phyloP scores from a whole-genome alignment of 1,139 yeast genomes.

The Yamadazyma aaseri region DNA sequence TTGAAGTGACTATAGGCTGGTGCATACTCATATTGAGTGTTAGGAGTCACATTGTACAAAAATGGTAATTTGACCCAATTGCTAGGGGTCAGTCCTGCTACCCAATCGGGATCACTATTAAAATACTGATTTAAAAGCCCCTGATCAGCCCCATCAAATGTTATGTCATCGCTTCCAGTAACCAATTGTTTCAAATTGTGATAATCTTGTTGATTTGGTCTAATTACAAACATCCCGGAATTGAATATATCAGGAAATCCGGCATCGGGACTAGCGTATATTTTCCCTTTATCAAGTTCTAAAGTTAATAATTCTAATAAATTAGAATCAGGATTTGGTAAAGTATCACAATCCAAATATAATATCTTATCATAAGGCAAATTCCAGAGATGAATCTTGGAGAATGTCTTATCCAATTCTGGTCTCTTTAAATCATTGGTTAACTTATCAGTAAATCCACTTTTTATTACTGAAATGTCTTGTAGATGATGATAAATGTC shows the following conservation, averaged over 20 bases:
- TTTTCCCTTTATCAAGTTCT: constrained; percentile 35
- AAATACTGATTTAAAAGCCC: constrained; percentile 86
- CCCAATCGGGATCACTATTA: constrained; percentile 49
- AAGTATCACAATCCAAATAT: constrained; percentile 80
- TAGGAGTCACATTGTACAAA: constrained; percentile 81
- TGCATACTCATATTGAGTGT: constrained; percentile 74
- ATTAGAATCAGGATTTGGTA: constrained; percentile 47
- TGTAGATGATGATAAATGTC: constrained; percentile 31
- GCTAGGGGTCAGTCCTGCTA: constrained; percentile 17
- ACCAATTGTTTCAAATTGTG: constrained; percentile 41
- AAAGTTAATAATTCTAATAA: constrained; percentile 29
- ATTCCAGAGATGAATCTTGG: constrained; percentile 75
- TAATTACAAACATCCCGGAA: constrained; percentile 75
- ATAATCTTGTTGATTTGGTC: constrained; percentile 53
- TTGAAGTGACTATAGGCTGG: constrained; percentile 75
- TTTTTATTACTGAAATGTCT: constrained; percentile 27
- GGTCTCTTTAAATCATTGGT: constrained; percentile 57
- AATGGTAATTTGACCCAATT: constrained; percentile 78
- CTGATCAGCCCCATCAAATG: constrained; percentile 96
- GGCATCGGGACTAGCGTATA: constrained; percentile 82
- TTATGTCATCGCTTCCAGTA: constrained; percentile 28
- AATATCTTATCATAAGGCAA: constrained; percentile 58
- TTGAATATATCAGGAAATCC: constrained; percentile 98
- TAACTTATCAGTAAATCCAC: constrained; percentile 25
- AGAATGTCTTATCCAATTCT: constrained; percentile 67